Percentiles rank a stretch among this genome's conserved stretches.
Evolutionary conservation across 805 yeast genomes (phyloP).

Genomic region (Dipodascus geniculatus): DNA sequence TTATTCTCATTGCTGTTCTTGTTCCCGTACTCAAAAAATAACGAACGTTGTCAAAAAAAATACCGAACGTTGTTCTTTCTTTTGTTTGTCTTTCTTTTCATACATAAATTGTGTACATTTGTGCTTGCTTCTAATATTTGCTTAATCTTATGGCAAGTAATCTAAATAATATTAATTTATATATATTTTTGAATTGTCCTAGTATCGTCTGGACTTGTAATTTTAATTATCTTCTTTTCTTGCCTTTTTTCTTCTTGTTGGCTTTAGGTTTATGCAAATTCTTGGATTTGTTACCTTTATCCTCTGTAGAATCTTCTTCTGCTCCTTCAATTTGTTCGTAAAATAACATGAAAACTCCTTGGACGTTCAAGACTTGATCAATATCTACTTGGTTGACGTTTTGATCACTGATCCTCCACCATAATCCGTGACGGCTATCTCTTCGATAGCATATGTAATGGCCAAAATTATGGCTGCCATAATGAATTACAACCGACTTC

Average conservation of each 20-base stretch:
- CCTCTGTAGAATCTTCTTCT: not conserved
- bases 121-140: not conserved
- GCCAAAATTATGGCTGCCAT: conserved; percentile 96
- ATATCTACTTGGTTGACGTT: conserved; percentile 71
- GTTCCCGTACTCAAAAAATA: conserved; percentile 5
- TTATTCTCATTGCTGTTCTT: conserved; percentile 21
- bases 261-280: not conserved
- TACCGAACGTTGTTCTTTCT: not conserved
- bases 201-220: no score
- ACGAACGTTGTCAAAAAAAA: not conserved
- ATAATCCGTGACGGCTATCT: conserved; percentile 47
- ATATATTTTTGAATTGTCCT: no score
- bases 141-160: not conserved
- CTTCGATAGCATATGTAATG: conserved; percentile 86
- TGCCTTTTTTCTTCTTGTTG: not conserved
- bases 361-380: conserved; percentile 65
- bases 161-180: no score
- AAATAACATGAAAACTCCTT: conserved; percentile 88
- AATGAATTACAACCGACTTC: conserved; percentile 82
- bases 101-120: not conserved
- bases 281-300: not conserved
- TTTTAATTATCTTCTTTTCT: not conserved
- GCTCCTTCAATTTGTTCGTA: conserved; percentile 39
- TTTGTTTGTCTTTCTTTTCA: not conserved
- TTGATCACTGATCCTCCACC: conserved; percentile 97